Percentiles rank a stretch among this genome's conserved stretches.
These are phyloP conservation scores for Populus hybrid DNA, from an alignment of 441 rosid species.

Conservation along the genomic window DNA sequence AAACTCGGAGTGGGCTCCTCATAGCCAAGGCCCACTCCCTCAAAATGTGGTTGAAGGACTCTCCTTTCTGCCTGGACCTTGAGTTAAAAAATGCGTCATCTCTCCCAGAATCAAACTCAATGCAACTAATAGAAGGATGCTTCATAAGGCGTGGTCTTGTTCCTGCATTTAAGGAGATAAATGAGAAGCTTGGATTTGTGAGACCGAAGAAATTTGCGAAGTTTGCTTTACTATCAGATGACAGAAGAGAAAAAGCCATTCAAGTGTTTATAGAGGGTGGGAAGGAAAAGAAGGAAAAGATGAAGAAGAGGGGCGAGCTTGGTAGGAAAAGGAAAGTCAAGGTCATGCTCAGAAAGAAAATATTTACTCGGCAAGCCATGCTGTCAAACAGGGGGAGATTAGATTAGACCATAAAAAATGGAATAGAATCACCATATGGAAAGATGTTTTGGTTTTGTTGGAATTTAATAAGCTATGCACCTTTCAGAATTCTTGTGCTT, in stretches of 20 bases:
- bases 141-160: constrained; percentile 81
- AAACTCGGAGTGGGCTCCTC: constrained; percentile 76
- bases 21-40: constrained; percentile 92
- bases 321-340: constrained; percentile 18
- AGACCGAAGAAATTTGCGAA: constrained; percentile 85
- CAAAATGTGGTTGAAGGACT: constrained; percentile 97
- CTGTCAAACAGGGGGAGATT: constrained; percentile 13
- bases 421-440: constrained; percentile 1
- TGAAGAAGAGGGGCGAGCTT: constrained; percentile 36
- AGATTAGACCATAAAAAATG: constrained; percentile 12
- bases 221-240: constrained; percentile 73
- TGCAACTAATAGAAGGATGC: constrained; percentile 83
- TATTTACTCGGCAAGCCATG: constrained; percentile 21
- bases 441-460: neutral
- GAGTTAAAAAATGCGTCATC: constrained; percentile 67
- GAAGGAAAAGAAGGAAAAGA: constrained; percentile 57
- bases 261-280: constrained; percentile 66
- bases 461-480: neutral
- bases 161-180: constrained; percentile 88
- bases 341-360: constrained; percentile 27
- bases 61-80: constrained; percentile 91
- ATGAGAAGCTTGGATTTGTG: constrained; percentile 69
- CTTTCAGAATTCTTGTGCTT: neutral
- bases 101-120: constrained; percentile 68
- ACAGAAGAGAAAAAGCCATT: constrained; percentile 65